Percentiles rank a stretch among this genome's conserved stretches.
phyloP scores from a whole-genome alignment of 2,329 filamentous ascomycete species.

The Hymenoscyphus salicellus region DNA sequence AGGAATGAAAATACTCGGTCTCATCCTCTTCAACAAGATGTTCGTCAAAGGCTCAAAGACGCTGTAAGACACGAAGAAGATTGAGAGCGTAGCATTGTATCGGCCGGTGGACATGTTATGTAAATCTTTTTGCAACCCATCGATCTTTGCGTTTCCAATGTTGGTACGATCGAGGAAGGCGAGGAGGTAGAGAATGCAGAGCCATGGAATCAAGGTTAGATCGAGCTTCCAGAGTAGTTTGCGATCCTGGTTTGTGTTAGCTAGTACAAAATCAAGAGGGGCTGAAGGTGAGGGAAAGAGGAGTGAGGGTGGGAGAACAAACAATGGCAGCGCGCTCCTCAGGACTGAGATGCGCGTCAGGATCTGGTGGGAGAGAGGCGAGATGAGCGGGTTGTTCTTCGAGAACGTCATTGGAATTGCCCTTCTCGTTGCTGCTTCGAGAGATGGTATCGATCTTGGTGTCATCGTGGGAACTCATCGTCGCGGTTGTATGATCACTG shows the following conservation, averaged over 20 bases:
- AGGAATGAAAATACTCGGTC: conserved; percentile 77
- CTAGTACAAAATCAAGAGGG: not conserved
- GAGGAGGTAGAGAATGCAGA: conserved; percentile 71
- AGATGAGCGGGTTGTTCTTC: conserved; percentile 1
- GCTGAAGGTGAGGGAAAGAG: not conserved
- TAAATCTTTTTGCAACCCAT: conserved; percentile 58
- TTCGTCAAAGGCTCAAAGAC: conserved; percentile 75
- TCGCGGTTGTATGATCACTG: not conserved
- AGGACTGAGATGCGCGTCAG: conserved; percentile 62
- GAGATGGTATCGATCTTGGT: conserved; percentile 1
- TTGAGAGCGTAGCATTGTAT: conserved; percentile 73
- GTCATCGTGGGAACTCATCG: conserved; percentile 3
- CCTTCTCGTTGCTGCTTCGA: conserved; percentile 19
- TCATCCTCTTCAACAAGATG: conserved; percentile 67
- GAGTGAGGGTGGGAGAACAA: conserved; percentile 32
- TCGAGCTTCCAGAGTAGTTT: conserved; percentile 62
- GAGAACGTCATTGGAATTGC: not conserved
- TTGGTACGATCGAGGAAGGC: conserved; percentile 76
- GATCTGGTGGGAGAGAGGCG: conserved; percentile 41
- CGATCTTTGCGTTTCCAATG: conserved; percentile 71
- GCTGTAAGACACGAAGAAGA: conserved; percentile 85
- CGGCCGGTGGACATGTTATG: conserved; percentile 55
- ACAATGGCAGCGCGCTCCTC: conserved; percentile 62
- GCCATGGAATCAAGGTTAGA: conserved; percentile 59
- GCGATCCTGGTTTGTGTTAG: conserved; percentile 49